Conservation (phyloP, 495 filamentous ascomycete genomes). For the Lasiosphaeria ovina region DNA sequence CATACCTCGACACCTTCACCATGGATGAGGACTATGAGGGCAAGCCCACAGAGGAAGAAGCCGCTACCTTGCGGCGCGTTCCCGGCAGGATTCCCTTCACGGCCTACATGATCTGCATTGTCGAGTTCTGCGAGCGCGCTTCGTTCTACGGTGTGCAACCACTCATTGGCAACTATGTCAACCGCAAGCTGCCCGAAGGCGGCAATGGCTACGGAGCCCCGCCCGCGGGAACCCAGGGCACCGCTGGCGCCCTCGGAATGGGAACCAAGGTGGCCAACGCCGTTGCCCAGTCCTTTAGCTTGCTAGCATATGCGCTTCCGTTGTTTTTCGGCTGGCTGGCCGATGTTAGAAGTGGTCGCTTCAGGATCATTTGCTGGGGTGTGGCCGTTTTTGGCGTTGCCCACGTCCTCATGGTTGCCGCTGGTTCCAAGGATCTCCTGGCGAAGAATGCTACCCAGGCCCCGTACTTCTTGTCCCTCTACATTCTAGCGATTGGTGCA, state of each 20-base stretch:
- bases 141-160: slow-evolving; percentile 59
- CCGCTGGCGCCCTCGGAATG: slow-evolving; percentile 58
- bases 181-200: slow-evolving; percentile 52
- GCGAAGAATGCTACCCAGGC: slow-evolving; percentile 52
- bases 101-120: slow-evolving; percentile 55
- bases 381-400: slow-evolving; percentile 62
- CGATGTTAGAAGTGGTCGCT: slow-evolving; percentile 58
- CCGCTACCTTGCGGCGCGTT: slow-evolving; percentile 53
- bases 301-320: slow-evolving; percentile 59
- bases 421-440: slow-evolving; percentile 60
- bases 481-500: slow-evolving; percentile 59
- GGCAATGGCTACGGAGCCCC: slow-evolving; percentile 65
- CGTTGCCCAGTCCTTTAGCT: slow-evolving; percentile 57
- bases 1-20: slow-evolving; percentile 28
- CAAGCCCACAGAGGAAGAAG: slow-evolving; percentile 58
- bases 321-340: slow-evolving; percentile 58
- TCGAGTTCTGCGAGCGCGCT: slow-evolving; percentile 61
- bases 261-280: slow-evolving; percentile 60
- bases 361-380: slow-evolving; percentile 61
- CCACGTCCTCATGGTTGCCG: slow-evolving; percentile 61
- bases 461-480: slow-evolving; percentile 58
- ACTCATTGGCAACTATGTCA: slow-evolving; percentile 59
- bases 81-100: slow-evolving; percentile 52
- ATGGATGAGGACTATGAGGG: slow-evolving; percentile 45
- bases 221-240: slow-evolving; percentile 50